Base-by-base conservation (phyloP, 495 filamentous ascomycete species). In the Annulohypoxylon nitens region DNA sequence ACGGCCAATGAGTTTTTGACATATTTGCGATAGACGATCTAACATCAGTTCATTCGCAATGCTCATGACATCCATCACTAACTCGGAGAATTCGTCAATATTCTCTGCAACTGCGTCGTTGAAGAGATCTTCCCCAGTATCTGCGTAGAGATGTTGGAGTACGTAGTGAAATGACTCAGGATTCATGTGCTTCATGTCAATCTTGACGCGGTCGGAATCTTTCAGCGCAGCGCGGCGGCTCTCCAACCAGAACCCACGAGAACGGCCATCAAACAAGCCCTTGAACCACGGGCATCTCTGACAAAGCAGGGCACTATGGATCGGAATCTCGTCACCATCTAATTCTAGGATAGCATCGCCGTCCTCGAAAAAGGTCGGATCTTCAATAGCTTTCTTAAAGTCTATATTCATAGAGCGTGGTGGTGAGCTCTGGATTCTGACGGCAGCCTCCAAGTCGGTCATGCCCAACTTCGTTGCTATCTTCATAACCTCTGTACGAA, bases 31-130 rank as follows among this genome's bases (percentile, higher is more conserved):
- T 26, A 99, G 81, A 30, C 94, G 85, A 77, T 98, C 95, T 39
- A 99, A 87, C 94, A 99, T 97, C 67, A 99, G 84, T 75, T 98
- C 96, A 75, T 99, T 93, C 8, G 94, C 93, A 41, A 94, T 91
- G 62, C 89, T 91, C 87, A 97, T 90, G 34, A 98, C 93, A 67
- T 97, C 95, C 82, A 98, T 86, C n/a, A 98, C 83, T 36, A 96
- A 83, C 72, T 98, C 93, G 9, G 95, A 86, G 68, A 97, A 94
- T 55, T 93, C 90, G 60, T 97, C 93, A 16, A 97, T 82, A 64
- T 90, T 88, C 33, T 88, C 86, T 59, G 87, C 86, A 18, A 91
- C 85, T 20, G 94, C 86, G 54, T 92, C 87, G 64, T 97, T 90
- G 75, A 98, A 98, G 11, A 98, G 83, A 57, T 92, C 90, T 30